phyloP scores from a whole-genome alignment of 2,329 filamentous ascomycete species.

The Fusarium proliferatum region DNA sequence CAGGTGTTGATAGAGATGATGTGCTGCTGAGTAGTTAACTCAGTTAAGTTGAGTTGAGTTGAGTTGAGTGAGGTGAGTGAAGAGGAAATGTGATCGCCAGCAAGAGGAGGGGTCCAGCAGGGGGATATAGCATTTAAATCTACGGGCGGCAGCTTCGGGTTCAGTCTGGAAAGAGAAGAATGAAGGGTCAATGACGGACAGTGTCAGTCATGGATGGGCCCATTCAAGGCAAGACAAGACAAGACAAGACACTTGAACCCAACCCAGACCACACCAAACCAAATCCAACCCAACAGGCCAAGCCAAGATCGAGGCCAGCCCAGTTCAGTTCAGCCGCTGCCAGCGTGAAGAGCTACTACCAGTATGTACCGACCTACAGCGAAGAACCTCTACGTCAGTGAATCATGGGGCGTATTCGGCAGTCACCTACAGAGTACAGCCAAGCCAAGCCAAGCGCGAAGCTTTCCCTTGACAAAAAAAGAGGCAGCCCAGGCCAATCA shows the following conservation, averaged over 20 bases:
- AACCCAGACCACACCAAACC: not conserved
- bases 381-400: conserved; percentile 33
- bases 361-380: not conserved
- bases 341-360: not conserved
- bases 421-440: conserved; percentile 10
- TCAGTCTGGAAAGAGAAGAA: conserved; percentile 5
- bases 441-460: conserved; percentile 17
- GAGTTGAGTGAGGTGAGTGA: not conserved
- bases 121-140: conserved; percentile 36
- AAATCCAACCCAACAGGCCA: not conserved
- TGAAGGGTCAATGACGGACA: conserved; percentile 9
- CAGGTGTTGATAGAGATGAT: not conserved
- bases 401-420: conserved; percentile 26
- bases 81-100: conserved; percentile 1
- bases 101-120: conserved; percentile 5
- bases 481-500: conserved; percentile 22
- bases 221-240: conserved; percentile 9
- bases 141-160: conserved; percentile 22
- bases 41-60: not conserved
- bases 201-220: conserved; percentile 26
- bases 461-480: conserved; percentile 25
- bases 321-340: not conserved
- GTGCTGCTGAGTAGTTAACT: not conserved
- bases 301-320: conserved; percentile 24
- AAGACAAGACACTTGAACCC: not conserved